phyloP scores from a whole-genome alignment of 345 rosid species.

The Garcia nutans region DNA sequence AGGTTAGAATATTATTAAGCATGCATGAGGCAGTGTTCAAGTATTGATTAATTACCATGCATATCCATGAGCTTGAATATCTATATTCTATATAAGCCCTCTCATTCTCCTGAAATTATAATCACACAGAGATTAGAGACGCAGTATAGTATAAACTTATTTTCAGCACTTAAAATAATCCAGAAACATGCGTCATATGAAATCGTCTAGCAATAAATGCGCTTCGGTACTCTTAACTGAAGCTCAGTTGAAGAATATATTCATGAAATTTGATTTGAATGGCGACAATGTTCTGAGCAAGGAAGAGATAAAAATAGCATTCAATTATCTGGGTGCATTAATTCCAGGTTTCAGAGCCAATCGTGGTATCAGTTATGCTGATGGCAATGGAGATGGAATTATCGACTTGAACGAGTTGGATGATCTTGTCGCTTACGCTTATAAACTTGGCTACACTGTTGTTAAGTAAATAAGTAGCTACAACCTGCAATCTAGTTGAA shows the following conservation, averaged over 20 bases:
- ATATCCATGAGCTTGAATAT: too few relatives aligned
- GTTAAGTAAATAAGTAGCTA: neutral
- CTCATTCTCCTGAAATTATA: too few relatives aligned
- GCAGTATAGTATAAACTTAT: too few relatives aligned
- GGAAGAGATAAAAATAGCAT: neutral
- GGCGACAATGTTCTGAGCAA: neutral
- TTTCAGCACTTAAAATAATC: too few relatives aligned
- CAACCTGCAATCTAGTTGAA: neutral
- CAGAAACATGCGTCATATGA: too few relatives aligned
- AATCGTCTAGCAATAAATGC: neutral
- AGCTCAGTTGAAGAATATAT: neutral
- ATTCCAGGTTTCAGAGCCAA: neutral
- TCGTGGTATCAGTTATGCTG: conserved; percentile 8
- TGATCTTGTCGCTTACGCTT: neutral
- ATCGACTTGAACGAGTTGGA: conserved; percentile 11
- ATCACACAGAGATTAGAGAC: too few relatives aligned
- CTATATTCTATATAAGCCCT: too few relatives aligned
- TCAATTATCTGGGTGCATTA: neutral
- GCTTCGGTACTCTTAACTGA: too few relatives aligned
- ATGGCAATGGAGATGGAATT: conserved; percentile 9
- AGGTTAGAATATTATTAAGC: too few relatives aligned
- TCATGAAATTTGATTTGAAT: neutral
- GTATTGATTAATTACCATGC: too few relatives aligned
- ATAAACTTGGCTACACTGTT: neutral
- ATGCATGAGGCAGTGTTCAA: too few relatives aligned